Evolutionary conservation across 2,329 filamentous ascomycete genomes (phyloP).

Genomic region (Colletotrichum agaves): DNA sequence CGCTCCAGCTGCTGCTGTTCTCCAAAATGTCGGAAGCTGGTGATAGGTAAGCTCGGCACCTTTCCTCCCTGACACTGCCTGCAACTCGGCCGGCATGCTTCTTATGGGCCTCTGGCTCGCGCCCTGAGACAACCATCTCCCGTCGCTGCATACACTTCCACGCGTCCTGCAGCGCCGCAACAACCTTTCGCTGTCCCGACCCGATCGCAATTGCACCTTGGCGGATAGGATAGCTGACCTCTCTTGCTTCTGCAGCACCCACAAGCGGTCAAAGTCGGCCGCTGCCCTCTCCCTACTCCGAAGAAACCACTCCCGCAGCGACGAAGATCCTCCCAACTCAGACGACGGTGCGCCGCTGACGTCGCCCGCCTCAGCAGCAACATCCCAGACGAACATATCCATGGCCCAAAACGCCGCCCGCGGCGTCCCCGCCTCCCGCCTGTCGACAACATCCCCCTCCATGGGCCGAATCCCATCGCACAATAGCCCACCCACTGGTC

Average conservation of each 20-base stretch:
- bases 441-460: constrained; percentile 55
- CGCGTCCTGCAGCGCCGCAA: constrained; percentile 13
- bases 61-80: constrained; percentile 1
- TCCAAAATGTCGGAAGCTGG: constrained; percentile 50
- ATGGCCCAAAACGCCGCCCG: constrained; percentile 51
- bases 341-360: constrained; percentile 58
- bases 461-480: constrained; percentile 55
- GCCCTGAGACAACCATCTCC: constrained; percentile 18
- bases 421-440: constrained; percentile 56
- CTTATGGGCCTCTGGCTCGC: not conserved
- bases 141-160: constrained; percentile 10
- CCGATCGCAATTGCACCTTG: constrained; percentile 17
- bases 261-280: constrained; percentile 66
- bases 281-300: constrained; percentile 65
- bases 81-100: not conserved
- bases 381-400: constrained; percentile 46
- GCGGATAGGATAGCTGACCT: constrained; percentile 20
- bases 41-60: constrained; percentile 46
- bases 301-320: constrained; percentile 60
- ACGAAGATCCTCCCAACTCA: constrained; percentile 61
- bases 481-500: constrained; percentile 41
- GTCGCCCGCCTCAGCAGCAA: constrained; percentile 47
- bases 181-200: constrained; percentile 12
- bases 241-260: constrained; percentile 46
- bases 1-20: constrained; percentile 1